Evolutionary conservation across 805 yeast genomes (phyloP).

Genomic region (Yarrowia sp.): DNA sequence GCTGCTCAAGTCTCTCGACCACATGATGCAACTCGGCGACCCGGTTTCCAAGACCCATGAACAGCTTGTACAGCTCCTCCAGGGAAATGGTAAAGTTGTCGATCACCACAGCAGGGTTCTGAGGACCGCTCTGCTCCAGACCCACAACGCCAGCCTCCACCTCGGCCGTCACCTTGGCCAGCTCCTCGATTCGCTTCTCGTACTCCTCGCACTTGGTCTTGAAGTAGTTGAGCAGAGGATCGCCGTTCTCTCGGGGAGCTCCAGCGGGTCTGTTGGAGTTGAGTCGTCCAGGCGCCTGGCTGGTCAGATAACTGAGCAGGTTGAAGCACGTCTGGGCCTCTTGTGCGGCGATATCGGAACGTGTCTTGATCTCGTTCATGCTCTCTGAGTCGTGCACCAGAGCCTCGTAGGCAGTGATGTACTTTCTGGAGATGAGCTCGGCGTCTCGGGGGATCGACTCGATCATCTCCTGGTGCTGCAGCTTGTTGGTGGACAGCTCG

Average conservation of each 20-base stretch:
- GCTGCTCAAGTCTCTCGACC: conserved; percentile 47
- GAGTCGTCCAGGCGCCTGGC: conserved; percentile 48
- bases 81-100: conserved; percentile 48
- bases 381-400: conserved; percentile 56
- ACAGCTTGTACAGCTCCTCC: conserved; percentile 68
- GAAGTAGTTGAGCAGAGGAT: conserved; percentile 60
- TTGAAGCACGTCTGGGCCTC: conserved; percentile 48
- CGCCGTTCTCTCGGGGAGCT: conserved; percentile 49
- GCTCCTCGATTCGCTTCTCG: conserved; percentile 52
- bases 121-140: conserved; percentile 45
- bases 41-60: conserved; percentile 74
- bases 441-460: conserved; percentile 63
- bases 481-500: conserved; percentile 54
- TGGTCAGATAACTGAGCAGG: conserved; percentile 43
- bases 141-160: conserved; percentile 50
- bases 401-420: conserved; percentile 60
- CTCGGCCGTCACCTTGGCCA: conserved; percentile 47
- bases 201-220: conserved; percentile 55
- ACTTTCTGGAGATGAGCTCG: conserved; percentile 58
- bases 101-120: conserved; percentile 40
- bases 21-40: conserved; percentile 73
- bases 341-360: conserved; percentile 43
- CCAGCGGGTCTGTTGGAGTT: conserved; percentile 36
- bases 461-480: conserved; percentile 55
- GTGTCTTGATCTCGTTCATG: conserved; percentile 46